Evolutionary conservation across 2,329 filamentous ascomycete species (phyloP).

Genomic region (Grosmannia huntii): DNA sequence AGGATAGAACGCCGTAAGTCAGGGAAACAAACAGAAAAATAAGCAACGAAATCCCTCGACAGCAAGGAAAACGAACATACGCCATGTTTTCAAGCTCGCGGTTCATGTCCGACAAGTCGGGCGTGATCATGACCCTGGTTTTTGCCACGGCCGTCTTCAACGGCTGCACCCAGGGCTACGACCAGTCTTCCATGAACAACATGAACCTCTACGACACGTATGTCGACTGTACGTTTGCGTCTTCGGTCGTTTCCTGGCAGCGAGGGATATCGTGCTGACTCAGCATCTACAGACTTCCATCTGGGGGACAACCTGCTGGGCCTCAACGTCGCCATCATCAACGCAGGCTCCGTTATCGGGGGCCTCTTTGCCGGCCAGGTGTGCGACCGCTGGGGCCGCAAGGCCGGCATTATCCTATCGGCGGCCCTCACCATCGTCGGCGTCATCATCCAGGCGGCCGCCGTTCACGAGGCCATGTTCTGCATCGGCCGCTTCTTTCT

Average conservation of each 20-base stretch:
- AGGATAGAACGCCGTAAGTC: not conserved
- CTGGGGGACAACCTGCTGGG: not conserved
- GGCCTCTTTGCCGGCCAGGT: constrained; percentile 3
- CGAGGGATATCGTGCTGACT: not conserved
- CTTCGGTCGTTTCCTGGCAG: not conserved
- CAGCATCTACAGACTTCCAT: not conserved
- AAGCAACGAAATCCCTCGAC: no score
- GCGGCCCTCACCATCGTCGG: no score
- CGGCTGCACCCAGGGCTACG: constrained; percentile 2
- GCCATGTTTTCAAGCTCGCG: not conserved
- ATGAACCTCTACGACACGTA: constrained; percentile 1
- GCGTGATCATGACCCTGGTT: constrained; percentile 1
- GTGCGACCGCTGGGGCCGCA: constrained; percentile 2
- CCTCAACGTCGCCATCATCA: constrained; percentile 4
- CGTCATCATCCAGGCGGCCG: not conserved
- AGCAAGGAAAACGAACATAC: not conserved
- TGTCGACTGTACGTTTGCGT: not conserved
- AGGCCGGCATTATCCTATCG: constrained; percentile 1
- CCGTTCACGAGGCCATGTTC: constrained; percentile 4
- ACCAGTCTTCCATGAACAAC: constrained; percentile 4
- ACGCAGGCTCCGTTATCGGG: constrained; percentile 1
- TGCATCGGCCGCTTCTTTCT: constrained; percentile 3
- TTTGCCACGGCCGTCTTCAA: constrained; percentile 5
- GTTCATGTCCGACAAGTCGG: not conserved
- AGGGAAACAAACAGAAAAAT: not conserved